Base-by-base conservation (phyloP, 1,284 basidiomycete species). In the Athelia psychrophila region DNA sequence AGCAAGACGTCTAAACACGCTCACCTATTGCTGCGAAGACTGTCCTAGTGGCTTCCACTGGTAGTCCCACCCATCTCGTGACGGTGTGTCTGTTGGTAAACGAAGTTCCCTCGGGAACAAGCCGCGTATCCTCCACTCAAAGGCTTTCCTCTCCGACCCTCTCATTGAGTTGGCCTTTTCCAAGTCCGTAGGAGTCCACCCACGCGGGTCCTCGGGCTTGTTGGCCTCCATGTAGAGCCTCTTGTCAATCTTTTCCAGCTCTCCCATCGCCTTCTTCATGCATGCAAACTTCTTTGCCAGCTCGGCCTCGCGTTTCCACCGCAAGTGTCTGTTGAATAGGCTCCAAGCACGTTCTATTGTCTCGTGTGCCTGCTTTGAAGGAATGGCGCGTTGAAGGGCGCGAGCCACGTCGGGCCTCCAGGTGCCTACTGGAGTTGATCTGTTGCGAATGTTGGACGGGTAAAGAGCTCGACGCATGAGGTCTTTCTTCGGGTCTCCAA, bases 321-420 rank as follows among this genome's bases (percentile, higher is more conserved):
- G 81, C 52, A 84, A 61, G 61, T 90, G 84, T 32, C 93, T 81
- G 60, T 85, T 80, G 71, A 90, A 85, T 19, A 98, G 79, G 51
- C 88, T 74, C 90, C 91, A 98, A 3, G 95, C 95, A 35, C 95
- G 85, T 58, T 91, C 90, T 56, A 98, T 94, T 6, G 95, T 98
- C 60, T 93, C 85, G 74, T 98, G 93, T 0, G 93, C 93, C 70
- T 98, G 94, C 13, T 79, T 81, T 3, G 85, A 88, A 13, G 90
- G 90, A 51, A 95, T 84, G 10, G 90, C 88, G 50, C 79, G 79
- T 57, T 87, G 83, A 16, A 95, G 72, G 4, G 81, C 88, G 55
- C 72, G 78, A 51, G 73, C 83, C 33, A 86, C 84, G 63, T 92
- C 84, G 25, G 84, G 83, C 56, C 91, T 83, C 84, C 92, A 92